phyloP scores from a whole-genome alignment of 2,329 filamentous ascomycete genomes.

The Colletotrichum theobromicola region DNA sequence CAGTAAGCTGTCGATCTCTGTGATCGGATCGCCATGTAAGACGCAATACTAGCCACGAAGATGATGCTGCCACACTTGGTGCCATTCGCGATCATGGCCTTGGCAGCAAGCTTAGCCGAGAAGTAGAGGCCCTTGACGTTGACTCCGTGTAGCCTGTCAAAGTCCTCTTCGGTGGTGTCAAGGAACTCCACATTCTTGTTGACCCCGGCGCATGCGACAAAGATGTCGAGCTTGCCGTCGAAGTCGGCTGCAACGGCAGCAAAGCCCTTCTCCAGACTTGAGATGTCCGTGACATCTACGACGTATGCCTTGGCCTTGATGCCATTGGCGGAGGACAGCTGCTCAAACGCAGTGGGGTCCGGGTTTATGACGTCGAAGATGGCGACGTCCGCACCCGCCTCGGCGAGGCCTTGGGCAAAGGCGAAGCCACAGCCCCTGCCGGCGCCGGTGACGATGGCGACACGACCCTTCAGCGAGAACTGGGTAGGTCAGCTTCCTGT shows the following conservation, averaged over 20 bases:
- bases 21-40: conserved; percentile 53
- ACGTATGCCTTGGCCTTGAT: neutral
- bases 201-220: conserved; percentile 39
- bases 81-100: conserved; percentile 55
- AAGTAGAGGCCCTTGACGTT: conserved; percentile 32
- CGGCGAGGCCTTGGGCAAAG: conserved; percentile 11
- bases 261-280: neutral
- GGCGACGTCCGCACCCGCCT: conserved; percentile 10
- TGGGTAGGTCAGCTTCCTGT: conserved; percentile 21
- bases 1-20: conserved; percentile 44
- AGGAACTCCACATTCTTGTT: conserved; percentile 26
- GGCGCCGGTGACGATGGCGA: conserved; percentile 50
- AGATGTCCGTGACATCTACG: neutral
- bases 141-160: conserved; percentile 5
- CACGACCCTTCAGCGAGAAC: conserved; percentile 55
- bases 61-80: conserved; percentile 58
- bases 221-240: conserved; percentile 33
- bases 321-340: neutral
- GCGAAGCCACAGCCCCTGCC: conserved; percentile 48
- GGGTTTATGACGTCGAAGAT: conserved; percentile 15
- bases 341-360: neutral
- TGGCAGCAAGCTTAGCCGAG: conserved; percentile 51
- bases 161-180: conserved; percentile 4
- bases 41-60: conserved; percentile 58
- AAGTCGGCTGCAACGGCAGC: conserved; percentile 28